Evolutionary conservation across 768 basidiomycete species (phyloP).

Genomic region (Gymnopilus dilepis): DNA sequence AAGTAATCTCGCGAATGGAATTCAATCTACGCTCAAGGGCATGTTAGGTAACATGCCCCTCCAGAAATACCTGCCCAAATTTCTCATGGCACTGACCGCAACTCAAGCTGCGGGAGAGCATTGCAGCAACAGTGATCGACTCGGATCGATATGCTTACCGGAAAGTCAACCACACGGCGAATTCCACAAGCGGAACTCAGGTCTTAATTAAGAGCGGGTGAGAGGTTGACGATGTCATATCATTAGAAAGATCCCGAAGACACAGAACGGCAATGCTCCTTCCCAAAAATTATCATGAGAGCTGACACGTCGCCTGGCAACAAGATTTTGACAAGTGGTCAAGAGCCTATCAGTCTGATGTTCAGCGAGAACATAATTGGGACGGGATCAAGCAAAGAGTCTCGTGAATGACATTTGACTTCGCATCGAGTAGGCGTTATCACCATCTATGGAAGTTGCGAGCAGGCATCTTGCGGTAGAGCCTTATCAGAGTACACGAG

Average conservation of each 20-base stretch:
- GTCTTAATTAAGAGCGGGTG: not conserved
- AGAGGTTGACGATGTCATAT: not conserved
- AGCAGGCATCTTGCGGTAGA: not conserved
- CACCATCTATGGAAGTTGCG: not conserved
- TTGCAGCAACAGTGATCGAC: not conserved
- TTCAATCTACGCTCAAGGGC: not conserved
- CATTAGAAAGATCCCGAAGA: not conserved
- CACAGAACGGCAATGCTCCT: not conserved
- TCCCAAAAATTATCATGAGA: constrained; percentile 1
- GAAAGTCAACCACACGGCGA: not conserved
- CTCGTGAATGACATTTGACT: not conserved
- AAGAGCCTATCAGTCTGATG: not conserved
- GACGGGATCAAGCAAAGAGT: not conserved
- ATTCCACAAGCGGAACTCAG: too few species aligned
- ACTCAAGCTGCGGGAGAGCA: not conserved
- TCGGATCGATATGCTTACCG: not conserved
- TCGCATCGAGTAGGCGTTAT: not conserved
- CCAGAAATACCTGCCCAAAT: too few species aligned
- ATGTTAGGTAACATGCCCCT: too few species aligned
- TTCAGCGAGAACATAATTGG: not conserved
- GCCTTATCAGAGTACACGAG: not conserved
- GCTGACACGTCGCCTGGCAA: constrained; percentile 11
- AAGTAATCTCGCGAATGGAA: not conserved
- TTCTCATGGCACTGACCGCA: too few species aligned
- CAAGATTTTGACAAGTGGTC: constrained; percentile 10